Percentiles rank a stretch among this genome's conserved stretches.
Evolutionary conservation across 2,329 filamentous ascomycete species (phyloP).

Genomic region (Seiridium cupressi): DNA sequence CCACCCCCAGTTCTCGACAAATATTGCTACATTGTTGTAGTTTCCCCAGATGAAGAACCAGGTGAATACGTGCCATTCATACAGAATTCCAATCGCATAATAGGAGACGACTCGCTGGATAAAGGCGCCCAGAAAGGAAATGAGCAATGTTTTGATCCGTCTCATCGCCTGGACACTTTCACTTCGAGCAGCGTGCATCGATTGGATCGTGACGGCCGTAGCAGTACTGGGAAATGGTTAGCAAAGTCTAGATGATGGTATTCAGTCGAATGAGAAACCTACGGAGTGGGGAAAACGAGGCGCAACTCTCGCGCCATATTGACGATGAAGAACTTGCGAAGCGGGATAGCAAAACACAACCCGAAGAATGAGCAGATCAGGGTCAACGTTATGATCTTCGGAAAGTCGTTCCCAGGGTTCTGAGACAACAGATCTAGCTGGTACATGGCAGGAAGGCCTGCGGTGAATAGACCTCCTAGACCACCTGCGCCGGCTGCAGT

Average conservation of each 20-base stretch:
- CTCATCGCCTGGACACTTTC: conserved; percentile 49
- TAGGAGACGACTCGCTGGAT: conserved; percentile 53
- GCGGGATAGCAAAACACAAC: conserved; percentile 60
- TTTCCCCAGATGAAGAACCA: conserved; percentile 55
- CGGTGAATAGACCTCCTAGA: conserved; percentile 52
- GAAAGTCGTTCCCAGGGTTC: conserved; percentile 51
- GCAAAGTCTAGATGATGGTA: no score
- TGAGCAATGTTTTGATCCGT: conserved; percentile 51
- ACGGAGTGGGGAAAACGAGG: conserved; percentile 54
- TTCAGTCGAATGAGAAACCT: not conserved
- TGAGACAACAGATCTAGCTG: conserved; percentile 44
- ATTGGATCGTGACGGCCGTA: conserved; percentile 57
- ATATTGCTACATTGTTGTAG: conserved; percentile 47
- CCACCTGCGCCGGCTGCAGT: conserved; percentile 54
- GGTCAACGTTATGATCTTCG: conserved; percentile 57
- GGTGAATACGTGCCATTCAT: conserved; percentile 54
- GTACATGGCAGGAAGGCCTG: conserved; percentile 55
- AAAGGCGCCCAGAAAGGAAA: conserved; percentile 47
- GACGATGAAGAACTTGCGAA: conserved; percentile 68
- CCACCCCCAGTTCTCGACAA: conserved; percentile 59
- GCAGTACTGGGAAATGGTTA: conserved; percentile 34
- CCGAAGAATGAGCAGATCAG: conserved; percentile 64
- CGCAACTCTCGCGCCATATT: conserved; percentile 59
- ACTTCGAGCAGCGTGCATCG: conserved; percentile 54
- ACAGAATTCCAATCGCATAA: conserved; percentile 57